A percentile compares a stretch with the other conserved stretches of the same genome.
phyloP scores from a whole-genome alignment of 2,329 filamentous ascomycete species.

The Cladosporium oxysporum region DNA sequence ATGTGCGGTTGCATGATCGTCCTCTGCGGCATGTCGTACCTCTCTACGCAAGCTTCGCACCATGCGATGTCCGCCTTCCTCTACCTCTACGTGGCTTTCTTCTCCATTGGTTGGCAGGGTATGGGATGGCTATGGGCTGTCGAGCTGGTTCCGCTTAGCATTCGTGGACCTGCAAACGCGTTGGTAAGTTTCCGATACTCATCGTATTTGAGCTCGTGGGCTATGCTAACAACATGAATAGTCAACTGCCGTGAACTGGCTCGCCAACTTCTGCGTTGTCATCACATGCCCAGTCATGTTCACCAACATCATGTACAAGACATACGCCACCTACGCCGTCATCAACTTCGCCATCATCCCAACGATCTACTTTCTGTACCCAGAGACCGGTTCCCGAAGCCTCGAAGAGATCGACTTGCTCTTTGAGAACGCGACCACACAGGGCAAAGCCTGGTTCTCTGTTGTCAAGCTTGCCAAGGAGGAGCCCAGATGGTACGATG shows the following conservation, averaged over 20 bases:
- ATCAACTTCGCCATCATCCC: conserved; percentile 42
- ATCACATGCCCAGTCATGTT: conserved; percentile 22
- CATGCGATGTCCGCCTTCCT: conserved; percentile 33
- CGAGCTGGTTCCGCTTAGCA: conserved; percentile 39
- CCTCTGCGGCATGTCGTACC: conserved; percentile 24
- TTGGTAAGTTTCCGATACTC: not conserved
- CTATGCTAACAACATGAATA: not conserved
- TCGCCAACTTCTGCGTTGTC: conserved; percentile 22
- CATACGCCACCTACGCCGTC: conserved; percentile 17
- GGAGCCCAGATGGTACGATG: conserved; percentile 18
- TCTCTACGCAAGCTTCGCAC: conserved; percentile 12
- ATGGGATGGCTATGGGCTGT: conserved; percentile 28
- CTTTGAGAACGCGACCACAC: conserved; percentile 14
- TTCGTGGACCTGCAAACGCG: conserved; percentile 30
- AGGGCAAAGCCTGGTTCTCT: conserved; percentile 16
- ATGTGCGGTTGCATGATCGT: conserved; percentile 32
- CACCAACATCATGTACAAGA: conserved; percentile 21
- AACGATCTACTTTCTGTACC: conserved; percentile 23
- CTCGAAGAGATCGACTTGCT: conserved; percentile 24
- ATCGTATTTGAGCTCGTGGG: not conserved
- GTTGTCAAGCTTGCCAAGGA: conserved; percentile 17
- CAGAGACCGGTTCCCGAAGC: conserved; percentile 21
- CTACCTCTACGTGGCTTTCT: conserved; percentile 34
- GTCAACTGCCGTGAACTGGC: conserved; percentile 19
- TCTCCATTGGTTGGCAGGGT: conserved; percentile 31